Conservation (phyloP, 768 basidiomycete genomes). For the Suillus subluteus region DNA sequence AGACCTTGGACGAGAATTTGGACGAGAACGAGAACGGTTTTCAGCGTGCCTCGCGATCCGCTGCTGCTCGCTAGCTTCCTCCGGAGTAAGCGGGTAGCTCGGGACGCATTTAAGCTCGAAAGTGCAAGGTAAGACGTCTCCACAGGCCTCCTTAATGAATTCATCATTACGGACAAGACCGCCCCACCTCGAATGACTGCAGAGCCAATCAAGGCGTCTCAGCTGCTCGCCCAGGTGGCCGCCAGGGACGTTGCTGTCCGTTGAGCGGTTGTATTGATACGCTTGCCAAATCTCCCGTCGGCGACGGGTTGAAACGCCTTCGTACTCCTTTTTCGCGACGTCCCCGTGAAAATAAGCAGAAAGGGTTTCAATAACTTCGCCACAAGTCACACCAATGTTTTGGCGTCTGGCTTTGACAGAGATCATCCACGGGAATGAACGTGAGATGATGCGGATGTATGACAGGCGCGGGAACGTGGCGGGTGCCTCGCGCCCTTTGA, state of each 20-base stretch:
- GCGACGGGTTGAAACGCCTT: slow-evolving; percentile 37
- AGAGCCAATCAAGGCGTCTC: slow-evolving; percentile 69
- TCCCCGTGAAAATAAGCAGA: slow-evolving; percentile 53
- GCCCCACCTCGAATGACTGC: slow-evolving; percentile 60
- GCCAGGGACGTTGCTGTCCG: slow-evolving; percentile 66
- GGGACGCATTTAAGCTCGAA: slow-evolving; percentile 59
- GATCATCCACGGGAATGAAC: slow-evolving; percentile 59
- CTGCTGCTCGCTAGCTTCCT: slow-evolving; percentile 54
- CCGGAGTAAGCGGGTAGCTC: slow-evolving; percentile 49
- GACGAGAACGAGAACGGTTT: slow-evolving; percentile 17
- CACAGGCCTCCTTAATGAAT: slow-evolving; percentile 47
- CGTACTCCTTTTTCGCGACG: slow-evolving; percentile 56
- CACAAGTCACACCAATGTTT: slow-evolving; percentile 65
- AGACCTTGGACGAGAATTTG: slow-evolving; percentile 12
- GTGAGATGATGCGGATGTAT: slow-evolving; percentile 55
- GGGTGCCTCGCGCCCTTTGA: slow-evolving; percentile 62
- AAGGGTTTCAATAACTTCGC: slow-evolving; percentile 63
- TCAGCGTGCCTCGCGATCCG: slow-evolving; percentile 20
- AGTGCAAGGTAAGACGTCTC: slow-evolving; percentile 57
- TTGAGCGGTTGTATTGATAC: slow-evolving; percentile 70
- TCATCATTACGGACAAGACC: slow-evolving; percentile 55
- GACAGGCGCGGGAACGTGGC: slow-evolving; percentile 67
- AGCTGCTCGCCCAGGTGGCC: slow-evolving; percentile 66
- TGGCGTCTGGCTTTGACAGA: slow-evolving; percentile 47
- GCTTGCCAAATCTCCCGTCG: slow-evolving; percentile 50